Conservation (phyloP, 148 eudicot species). For the Fallopia convolvulus region DNA sequence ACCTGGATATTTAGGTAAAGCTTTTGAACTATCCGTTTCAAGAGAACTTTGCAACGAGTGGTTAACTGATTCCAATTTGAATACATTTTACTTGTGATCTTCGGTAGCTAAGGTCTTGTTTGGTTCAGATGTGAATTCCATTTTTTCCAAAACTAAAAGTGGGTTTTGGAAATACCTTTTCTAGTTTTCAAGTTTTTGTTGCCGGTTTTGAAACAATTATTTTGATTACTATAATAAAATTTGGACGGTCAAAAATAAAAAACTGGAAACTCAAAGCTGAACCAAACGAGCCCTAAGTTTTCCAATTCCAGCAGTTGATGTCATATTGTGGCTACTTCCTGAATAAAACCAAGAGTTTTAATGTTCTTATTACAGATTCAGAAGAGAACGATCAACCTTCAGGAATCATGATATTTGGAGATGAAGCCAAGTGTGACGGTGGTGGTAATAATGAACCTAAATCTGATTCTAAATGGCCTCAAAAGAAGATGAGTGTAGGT, state of each 20-base stretch:
- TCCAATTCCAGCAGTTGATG: too few relatives aligned
- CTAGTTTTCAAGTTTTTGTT: too few relatives aligned
- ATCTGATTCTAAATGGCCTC: slow-evolving; percentile 14
- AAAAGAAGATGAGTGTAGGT: slow-evolving; percentile 23
- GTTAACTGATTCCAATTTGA: not conserved
- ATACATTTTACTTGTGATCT: not conserved
- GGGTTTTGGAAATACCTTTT: too few relatives aligned
- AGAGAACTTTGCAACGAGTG: not conserved
- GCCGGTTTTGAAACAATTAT: too few relatives aligned
- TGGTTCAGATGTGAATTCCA: too few relatives aligned
- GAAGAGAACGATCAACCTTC: slow-evolving; percentile 36
- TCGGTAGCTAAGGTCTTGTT: not conserved
- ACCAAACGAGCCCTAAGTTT: too few relatives aligned
- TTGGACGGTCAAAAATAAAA: too few relatives aligned
- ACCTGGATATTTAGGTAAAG: slow-evolving; percentile 49
- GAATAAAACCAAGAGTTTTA: not conserved
- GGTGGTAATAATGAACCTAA: slow-evolving; percentile 2
- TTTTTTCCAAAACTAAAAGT: too few relatives aligned
- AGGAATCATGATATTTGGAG: slow-evolving; percentile 33
- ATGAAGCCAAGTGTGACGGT: slow-evolving; percentile 13
- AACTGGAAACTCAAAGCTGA: too few relatives aligned
- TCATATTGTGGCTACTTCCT: not conserved
- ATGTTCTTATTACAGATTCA: slow-evolving; percentile 16
- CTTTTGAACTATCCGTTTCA: not conserved
- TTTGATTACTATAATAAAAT: too few relatives aligned